A percentile compares a stretch with the other conserved stretches of the same genome.
Evolutionary conservation across 176 grass and related monocot species (phyloP).

Genomic region (Phoenix roebelenii): DNA sequence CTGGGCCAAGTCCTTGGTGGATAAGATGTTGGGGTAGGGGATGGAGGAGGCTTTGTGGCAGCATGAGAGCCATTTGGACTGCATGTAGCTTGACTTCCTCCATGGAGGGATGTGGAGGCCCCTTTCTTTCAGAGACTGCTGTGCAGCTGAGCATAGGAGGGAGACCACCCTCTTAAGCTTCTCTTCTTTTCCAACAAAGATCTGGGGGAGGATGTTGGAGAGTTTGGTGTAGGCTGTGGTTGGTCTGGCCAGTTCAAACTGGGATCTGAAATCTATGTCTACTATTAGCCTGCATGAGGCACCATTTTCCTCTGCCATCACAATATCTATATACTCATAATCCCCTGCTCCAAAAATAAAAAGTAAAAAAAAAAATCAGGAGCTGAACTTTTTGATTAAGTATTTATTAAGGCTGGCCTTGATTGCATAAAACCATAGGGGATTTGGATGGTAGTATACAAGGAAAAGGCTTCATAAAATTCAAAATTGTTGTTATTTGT

Average conservation of each 20-base stretch:
- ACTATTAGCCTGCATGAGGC: constrained; percentile 30
- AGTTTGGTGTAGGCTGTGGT: constrained; percentile 46
- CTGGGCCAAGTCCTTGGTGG: no score
- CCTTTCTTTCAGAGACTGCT: constrained; percentile 55
- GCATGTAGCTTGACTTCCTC: constrained; percentile 55
- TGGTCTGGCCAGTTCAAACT: constrained; percentile 59
- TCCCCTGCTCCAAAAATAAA: constrained; percentile 29
- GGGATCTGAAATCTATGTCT: constrained; percentile 60
- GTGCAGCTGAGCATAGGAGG: constrained; percentile 42
- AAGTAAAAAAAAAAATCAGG: not conserved
- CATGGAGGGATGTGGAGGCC: constrained; percentile 71
- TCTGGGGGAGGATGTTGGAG: constrained; percentile 25
- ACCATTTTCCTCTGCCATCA: constrained; percentile 8
- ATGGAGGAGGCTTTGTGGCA: not conserved
- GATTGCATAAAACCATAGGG: no score
- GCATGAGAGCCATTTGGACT: constrained; percentile 51
- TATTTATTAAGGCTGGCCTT: no score
- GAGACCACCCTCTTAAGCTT: constrained; percentile 49
- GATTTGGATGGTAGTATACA: no score
- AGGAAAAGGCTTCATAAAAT: no score
- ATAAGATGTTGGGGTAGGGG: no score
- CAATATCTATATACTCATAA: constrained; percentile 61
- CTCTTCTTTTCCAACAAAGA: constrained; percentile 39
- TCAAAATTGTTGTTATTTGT: no score
- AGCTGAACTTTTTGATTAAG: no score